phyloP scores from a whole-genome alignment of 1,284 basidiomycete species.

The Papiliotrema terrestris region DNA sequence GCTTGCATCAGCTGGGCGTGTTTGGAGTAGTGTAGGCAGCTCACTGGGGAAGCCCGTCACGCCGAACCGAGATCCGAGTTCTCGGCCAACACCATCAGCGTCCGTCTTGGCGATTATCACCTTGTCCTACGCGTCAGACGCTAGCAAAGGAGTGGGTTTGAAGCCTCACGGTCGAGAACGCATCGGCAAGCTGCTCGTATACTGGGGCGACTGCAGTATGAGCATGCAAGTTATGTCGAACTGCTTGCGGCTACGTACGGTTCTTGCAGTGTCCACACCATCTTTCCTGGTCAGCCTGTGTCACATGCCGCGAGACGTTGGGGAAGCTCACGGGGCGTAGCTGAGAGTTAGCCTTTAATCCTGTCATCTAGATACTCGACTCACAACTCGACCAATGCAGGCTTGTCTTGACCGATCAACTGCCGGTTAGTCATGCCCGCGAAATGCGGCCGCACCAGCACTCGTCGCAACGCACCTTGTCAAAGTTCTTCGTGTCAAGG shows the following conservation, averaged over 20 bases:
- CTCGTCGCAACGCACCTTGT: conserved; percentile 54
- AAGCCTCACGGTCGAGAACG: conserved; percentile 55
- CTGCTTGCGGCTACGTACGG: conserved; percentile 23
- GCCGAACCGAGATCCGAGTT: conserved; percentile 57
- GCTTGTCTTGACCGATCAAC: conserved; percentile 67
- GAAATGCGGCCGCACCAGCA: not conserved
- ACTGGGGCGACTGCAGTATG: conserved; percentile 70
- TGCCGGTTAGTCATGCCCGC: conserved; percentile 14
- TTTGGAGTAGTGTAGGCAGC: conserved; percentile 26
- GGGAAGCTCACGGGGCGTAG: conserved; percentile 38
- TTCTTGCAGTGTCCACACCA: conserved; percentile 54
- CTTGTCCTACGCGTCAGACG: conserved; percentile 55
- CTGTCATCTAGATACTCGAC: conserved; percentile 38
- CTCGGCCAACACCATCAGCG: conserved; percentile 77
- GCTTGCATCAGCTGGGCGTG: conserved; percentile 52
- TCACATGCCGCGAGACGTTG: not conserved
- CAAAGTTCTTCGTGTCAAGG: conserved; percentile 71
- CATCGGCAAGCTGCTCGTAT: conserved; percentile 86
- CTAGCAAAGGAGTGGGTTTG: conserved; percentile 12
- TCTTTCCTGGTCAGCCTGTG: conserved; percentile 15
- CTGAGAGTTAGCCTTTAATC: conserved; percentile 17
- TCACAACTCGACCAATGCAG: conserved; percentile 84
- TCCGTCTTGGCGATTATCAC: conserved; percentile 90
- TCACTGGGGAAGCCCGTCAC: conserved; percentile 84
- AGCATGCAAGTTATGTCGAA: conserved; percentile 11